Evolutionary conservation across 106 monocot genomes (phyloP).

Genomic region (Phalaenopsis equestris): DNA sequence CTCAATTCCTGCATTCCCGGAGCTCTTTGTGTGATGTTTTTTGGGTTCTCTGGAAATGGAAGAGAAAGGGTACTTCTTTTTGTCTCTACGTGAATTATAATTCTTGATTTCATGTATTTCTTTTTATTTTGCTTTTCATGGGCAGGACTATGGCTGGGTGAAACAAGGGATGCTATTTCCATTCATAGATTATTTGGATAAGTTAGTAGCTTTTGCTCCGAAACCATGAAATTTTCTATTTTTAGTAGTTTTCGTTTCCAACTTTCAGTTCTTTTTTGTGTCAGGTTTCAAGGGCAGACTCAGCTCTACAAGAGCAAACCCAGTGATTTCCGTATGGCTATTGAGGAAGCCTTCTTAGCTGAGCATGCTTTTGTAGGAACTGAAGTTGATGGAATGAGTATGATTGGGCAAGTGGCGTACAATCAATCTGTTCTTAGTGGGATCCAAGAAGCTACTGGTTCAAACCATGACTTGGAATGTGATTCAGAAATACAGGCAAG

Average conservation of each 20-base stretch:
- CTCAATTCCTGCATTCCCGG: slow-evolving; percentile 65
- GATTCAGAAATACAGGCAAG: slow-evolving; percentile 54
- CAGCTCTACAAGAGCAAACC: slow-evolving; percentile 60
- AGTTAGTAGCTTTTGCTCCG: slow-evolving; percentile 24
- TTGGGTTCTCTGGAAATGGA: slow-evolving; percentile 58
- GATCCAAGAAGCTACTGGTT: slow-evolving; percentile 49
- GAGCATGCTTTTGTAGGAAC: slow-evolving; percentile 57
- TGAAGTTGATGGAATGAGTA: slow-evolving; percentile 14
- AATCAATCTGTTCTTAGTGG: slow-evolving; percentile 22
- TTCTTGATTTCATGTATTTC: neutral
- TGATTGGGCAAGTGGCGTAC: slow-evolving; percentile 16
- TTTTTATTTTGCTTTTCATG: slow-evolving; percentile 7
- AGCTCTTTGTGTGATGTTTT: slow-evolving; percentile 84
- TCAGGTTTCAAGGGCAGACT: slow-evolving; percentile 85
- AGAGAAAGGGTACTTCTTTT: slow-evolving; percentile 47
- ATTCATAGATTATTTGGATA: slow-evolving; percentile 80
- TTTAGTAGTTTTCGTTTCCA: neutral
- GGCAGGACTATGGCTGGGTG: slow-evolving; percentile 95
- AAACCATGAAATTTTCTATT: neutral
- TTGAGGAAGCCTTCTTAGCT: slow-evolving; percentile 92
- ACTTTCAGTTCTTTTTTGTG: neutral
- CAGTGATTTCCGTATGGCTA: slow-evolving; percentile 58
- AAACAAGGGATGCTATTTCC: slow-evolving; percentile 85
- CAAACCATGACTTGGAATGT: slow-evolving; percentile 60
- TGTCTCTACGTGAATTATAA: neutral